phyloP scores from a whole-genome alignment of 768 basidiomycete genomes.

The Podaxis sp. region DNA sequence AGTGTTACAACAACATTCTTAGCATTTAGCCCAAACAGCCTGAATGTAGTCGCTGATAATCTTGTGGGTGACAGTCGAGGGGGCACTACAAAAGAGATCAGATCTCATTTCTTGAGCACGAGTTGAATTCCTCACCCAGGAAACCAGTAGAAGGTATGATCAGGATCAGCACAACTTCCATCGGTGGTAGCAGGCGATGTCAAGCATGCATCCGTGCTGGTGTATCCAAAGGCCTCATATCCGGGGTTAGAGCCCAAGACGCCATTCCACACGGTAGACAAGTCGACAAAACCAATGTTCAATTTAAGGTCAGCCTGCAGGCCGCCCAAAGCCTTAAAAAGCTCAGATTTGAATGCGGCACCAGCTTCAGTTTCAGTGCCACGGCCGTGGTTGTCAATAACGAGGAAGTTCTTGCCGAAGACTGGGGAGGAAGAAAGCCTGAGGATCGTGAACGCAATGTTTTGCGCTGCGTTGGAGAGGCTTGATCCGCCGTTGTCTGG shows the following conservation, averaged over 20 bases:
- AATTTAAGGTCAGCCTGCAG: conserved; percentile 26
- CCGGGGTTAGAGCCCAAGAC: conserved; percentile 42
- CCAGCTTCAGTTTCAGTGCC: conserved; percentile 40
- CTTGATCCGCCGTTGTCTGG: conserved; percentile 9
- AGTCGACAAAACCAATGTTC: conserved; percentile 47
- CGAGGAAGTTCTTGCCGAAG: conserved; percentile 47
- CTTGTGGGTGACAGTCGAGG: conserved; percentile 6
- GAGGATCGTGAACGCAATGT: conserved; percentile 37
- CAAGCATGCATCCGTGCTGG: conserved; percentile 24
- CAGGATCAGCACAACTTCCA: conserved; percentile 11
- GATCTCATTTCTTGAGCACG: background rate
- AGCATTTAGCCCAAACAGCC: conserved; percentile 11
- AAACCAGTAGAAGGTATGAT: conserved; percentile 13
- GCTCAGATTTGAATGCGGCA: conserved; percentile 42
- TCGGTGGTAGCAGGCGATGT: background rate
- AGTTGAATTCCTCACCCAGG: background rate
- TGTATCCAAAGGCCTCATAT: conserved; percentile 49
- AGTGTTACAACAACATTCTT: background rate
- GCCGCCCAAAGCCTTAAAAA: conserved; percentile 42
- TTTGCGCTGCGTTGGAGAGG: conserved; percentile 27
- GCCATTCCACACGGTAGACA: conserved; percentile 47
- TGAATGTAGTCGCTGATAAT: conserved; percentile 13
- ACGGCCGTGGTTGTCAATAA: conserved; percentile 53
- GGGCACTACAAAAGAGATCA: background rate
- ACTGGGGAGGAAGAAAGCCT: conserved; percentile 44